These are phyloP conservation scores for Aspergillus neotritici DNA, from an alignment of 2,329 filamentous ascomycete genomes.

Conservation along the genomic window DNA sequence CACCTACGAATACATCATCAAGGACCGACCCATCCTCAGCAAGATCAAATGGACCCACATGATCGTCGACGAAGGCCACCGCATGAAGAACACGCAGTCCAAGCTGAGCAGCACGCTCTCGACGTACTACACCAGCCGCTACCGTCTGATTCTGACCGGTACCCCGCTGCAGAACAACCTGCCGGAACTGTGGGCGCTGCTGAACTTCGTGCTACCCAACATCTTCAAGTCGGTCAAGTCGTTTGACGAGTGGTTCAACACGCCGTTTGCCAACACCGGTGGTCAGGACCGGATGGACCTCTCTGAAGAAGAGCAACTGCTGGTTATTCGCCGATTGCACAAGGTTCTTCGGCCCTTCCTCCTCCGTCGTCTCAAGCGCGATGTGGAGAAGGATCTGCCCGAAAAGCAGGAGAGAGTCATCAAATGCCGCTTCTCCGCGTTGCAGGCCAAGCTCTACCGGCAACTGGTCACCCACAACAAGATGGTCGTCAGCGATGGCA, in stretches of 20 bases:
- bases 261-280: slow-evolving; percentile 96
- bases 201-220: slow-evolving; percentile 95
- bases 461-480: slow-evolving; percentile 96
- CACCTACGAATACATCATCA: slow-evolving; percentile 99
- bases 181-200: slow-evolving; percentile 90
- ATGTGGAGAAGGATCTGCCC: slow-evolving; percentile 96
- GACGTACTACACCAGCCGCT: slow-evolving; percentile 89
- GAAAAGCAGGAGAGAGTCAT: slow-evolving; percentile 99
- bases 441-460: slow-evolving; percentile 92
- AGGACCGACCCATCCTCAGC: slow-evolving; percentile 87
- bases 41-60: slow-evolving; percentile 99
- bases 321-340: slow-evolving; percentile 95
- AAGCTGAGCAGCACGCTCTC: slow-evolving; percentile 94
- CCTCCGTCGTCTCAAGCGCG: slow-evolving; percentile 96
- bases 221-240: slow-evolving; percentile 99
- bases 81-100: slow-evolving; percentile 98
- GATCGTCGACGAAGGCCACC: slow-evolving; percentile 99
- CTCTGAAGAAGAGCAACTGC: slow-evolving; percentile 97
- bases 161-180: slow-evolving; percentile 97
- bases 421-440: slow-evolving; percentile 95
- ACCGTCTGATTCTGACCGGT: slow-evolving; percentile 93
- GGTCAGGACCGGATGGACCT: slow-evolving; percentile 98
- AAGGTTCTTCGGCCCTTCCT: slow-evolving; percentile 97
- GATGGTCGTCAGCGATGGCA: slow-evolving; percentile 88
- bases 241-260: slow-evolving; percentile 99